A percentile compares a stretch with the other conserved stretches of the same genome.
Evolutionary conservation across 176 grass and related monocot genomes (phyloP).

Genomic region (Carex myosuroides): DNA sequence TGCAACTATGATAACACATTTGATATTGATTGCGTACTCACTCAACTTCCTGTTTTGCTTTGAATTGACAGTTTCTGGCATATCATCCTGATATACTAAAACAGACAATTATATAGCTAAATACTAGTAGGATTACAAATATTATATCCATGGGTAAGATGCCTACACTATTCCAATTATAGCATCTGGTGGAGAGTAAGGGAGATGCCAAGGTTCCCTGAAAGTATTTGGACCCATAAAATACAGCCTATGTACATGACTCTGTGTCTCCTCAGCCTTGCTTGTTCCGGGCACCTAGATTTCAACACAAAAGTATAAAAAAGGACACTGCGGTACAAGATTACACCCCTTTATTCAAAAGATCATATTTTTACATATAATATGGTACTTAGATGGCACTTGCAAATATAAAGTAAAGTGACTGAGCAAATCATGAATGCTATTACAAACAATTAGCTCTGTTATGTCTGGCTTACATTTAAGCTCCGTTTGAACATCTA

Average conservation of each 20-base stretch:
- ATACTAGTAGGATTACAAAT: not conserved
- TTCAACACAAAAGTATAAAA: not conserved
- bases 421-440: not conserved
- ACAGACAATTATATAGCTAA: not conserved
- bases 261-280: conserved; percentile 89
- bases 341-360: not conserved
- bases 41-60: not conserved
- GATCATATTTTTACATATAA: not conserved
- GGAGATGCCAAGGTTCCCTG: conserved; percentile 95
- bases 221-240: conserved; percentile 99
- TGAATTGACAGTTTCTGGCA: not conserved
- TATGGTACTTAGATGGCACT: not conserved
- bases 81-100: not conserved
- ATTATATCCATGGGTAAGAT: not conserved
- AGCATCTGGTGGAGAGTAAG: conserved; percentile 89
- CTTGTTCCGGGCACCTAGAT: conserved; percentile 89
- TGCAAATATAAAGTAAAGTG: not conserved
- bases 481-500: not conserved
- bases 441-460: not conserved
- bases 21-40: not conserved
- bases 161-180: conserved; percentile 99
- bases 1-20: not conserved
- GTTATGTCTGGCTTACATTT: not conserved
- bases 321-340: not conserved
- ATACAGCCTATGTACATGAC: conserved; percentile 94